These are phyloP conservation scores for Fallopia convolvulus DNA, from an alignment of 148 eudicot species.

Conservation along the genomic window DNA sequence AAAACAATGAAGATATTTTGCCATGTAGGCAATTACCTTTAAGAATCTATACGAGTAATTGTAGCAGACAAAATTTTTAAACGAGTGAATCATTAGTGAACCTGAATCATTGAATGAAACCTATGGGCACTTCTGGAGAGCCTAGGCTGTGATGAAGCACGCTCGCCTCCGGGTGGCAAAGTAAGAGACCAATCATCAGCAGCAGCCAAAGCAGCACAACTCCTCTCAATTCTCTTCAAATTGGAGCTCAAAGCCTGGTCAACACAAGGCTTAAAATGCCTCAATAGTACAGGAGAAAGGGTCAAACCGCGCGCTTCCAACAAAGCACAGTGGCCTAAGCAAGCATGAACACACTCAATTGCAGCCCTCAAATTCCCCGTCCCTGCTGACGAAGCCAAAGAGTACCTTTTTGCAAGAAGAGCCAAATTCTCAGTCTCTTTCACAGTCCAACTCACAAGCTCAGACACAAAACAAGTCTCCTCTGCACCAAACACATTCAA, in stretches of 20 bases:
- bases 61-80: not conserved
- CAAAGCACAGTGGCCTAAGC: constrained; percentile 65
- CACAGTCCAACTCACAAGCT: constrained; percentile 85
- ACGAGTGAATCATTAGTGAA: constrained; percentile 6
- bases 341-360: constrained; percentile 59
- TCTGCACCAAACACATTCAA: constrained; percentile 54
- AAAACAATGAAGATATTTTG: not conserved
- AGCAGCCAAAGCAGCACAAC: constrained; percentile 71
- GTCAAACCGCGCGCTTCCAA: constrained; percentile 75
- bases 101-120: constrained; percentile 84
- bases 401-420: constrained; percentile 43
- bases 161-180: constrained; percentile 36
- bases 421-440: constrained; percentile 53
- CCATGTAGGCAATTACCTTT: not conserved
- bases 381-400: constrained; percentile 54
- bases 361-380: constrained; percentile 65
- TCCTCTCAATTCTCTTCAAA: constrained; percentile 64
- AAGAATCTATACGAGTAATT: not conserved
- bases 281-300: constrained; percentile 60
- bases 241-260: constrained; percentile 60
- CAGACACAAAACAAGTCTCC: constrained; percentile 66
- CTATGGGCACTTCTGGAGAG: constrained; percentile 75
- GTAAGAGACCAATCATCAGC: constrained; percentile 76
- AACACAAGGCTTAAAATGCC: constrained; percentile 57
- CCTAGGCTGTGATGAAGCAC: constrained; percentile 49